Evolutionary conservation across 2,329 filamentous ascomycete species (phyloP).

Genomic region (Xylariaceae sp.): DNA sequence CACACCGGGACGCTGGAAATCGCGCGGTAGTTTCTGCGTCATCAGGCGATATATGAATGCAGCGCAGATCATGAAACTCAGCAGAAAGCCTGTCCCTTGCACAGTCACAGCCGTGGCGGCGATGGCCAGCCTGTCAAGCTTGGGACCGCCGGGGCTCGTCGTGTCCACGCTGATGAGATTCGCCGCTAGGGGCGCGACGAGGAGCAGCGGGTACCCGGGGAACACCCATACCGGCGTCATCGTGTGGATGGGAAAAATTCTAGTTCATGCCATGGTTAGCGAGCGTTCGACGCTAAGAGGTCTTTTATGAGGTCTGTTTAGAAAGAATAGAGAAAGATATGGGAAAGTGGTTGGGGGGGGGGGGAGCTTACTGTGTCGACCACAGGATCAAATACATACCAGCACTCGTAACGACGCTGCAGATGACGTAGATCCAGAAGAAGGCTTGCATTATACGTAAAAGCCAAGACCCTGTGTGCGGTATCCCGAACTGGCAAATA

Average conservation of each 20-base stretch:
- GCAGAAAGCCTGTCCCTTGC: conserved; percentile 54
- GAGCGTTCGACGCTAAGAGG: background rate
- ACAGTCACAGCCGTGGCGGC: conserved; percentile 46
- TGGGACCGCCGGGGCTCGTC: conserved; percentile 20
- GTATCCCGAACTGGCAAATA: conserved; percentile 69
- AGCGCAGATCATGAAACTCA: conserved; percentile 73
- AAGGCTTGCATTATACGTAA: conserved; percentile 56
- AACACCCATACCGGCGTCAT: conserved; percentile 92
- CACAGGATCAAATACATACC: conserved; percentile 72
- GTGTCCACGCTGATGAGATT: conserved; percentile 46
- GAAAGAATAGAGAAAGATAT: too few relatives aligned
- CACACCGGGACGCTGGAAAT: conserved; percentile 73
- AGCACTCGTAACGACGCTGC: conserved; percentile 65
- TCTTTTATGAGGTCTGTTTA: too few relatives aligned
- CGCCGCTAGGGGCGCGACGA: conserved; percentile 69
- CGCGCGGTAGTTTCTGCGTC: conserved; percentile 79
- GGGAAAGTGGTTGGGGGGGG: too few relatives aligned
- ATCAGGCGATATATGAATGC: conserved; percentile 83
- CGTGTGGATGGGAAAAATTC: conserved; percentile 62
- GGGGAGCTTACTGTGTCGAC: conserved; percentile 48
- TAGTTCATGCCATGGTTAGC: conserved; percentile 20
- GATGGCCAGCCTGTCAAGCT: conserved; percentile 42
- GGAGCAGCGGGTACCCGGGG: conserved; percentile 74
- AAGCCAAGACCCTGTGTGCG: conserved; percentile 60
- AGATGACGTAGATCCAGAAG: conserved; percentile 69